Conservation (phyloP, 139 green algal species). For the Coccomyxa sp. region DNA sequence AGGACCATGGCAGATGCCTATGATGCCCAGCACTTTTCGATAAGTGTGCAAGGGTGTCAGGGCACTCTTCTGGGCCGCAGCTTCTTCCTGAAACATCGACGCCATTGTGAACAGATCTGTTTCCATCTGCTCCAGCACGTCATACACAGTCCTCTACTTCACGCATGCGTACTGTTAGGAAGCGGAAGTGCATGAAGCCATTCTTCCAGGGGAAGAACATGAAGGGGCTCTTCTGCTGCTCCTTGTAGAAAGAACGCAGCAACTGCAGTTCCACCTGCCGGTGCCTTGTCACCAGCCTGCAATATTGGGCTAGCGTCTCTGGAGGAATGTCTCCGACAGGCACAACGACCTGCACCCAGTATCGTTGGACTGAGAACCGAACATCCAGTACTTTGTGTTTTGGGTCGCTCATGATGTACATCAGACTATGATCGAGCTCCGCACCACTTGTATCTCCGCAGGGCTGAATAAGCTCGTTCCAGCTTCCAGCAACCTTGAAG, state of each 20-base stretch:
- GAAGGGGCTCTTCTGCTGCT: conserved; percentile 63
- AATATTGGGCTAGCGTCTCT: conserved; percentile 55
- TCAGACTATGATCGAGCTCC: neutral
- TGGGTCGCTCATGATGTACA: neutral
- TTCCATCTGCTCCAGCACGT: neutral
- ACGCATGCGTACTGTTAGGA: conserved; percentile 45
- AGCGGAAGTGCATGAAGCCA: conserved; percentile 71
- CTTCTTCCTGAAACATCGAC: conserved; percentile 32
- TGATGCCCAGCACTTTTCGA: conserved; percentile 62
- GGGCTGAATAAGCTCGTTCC: conserved; percentile 59
- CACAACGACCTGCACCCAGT: conserved; percentile 55
- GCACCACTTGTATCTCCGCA: conserved; percentile 69
- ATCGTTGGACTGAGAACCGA: neutral
- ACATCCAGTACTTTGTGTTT: neutral
- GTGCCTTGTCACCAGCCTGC: conserved; percentile 51
- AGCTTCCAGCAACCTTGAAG: conserved; percentile 36
- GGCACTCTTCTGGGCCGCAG: conserved; percentile 24
- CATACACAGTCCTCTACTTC: neutral
- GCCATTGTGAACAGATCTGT: neutral
- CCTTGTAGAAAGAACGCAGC: conserved; percentile 51
- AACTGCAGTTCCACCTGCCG: conserved; percentile 54
- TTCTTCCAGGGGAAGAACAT: conserved; percentile 66
- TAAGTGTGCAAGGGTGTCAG: conserved; percentile 54
- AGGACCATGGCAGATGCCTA: conserved; percentile 76
- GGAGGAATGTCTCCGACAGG: conserved; percentile 57